Percentiles rank a stretch among this genome's conserved stretches.
phyloP scores from a whole-genome alignment of 345 rosid genomes.

The Euphorbia tirucalli region DNA sequence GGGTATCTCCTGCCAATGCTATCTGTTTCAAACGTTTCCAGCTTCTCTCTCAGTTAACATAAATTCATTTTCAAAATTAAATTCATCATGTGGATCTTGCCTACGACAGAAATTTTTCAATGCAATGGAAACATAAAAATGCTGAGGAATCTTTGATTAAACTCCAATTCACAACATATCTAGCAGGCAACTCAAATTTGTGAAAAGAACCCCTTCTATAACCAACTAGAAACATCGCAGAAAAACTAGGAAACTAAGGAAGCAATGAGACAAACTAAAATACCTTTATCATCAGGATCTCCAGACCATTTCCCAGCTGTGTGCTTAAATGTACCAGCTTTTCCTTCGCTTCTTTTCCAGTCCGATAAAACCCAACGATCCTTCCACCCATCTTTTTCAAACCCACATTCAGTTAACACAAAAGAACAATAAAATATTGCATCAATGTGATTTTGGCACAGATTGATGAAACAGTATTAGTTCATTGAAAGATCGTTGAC shows the following conservation, averaged over 20 bases:
- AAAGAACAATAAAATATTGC: background rate
- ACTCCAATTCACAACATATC: too few relatives aligned
- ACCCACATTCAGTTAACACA: slow-evolving; percentile 6
- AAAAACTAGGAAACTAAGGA: background rate
- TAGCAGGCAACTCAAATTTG: too few relatives aligned
- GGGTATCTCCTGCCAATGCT: slow-evolving; percentile 15
- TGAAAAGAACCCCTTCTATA: too few relatives aligned
- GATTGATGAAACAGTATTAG: background rate
- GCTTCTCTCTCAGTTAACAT: background rate
- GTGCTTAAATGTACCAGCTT: slow-evolving; percentile 25
- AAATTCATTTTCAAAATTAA: too few relatives aligned
- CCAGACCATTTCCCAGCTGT: slow-evolving; percentile 23
- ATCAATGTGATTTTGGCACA: background rate
- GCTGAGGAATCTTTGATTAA: too few relatives aligned
- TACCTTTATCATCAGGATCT: slow-evolving; percentile 25
- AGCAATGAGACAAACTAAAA: background rate
- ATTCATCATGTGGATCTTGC: too few relatives aligned
- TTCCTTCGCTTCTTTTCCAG: slow-evolving; percentile 81
- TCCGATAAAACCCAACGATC: slow-evolving; percentile 79
- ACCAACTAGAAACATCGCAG: too few relatives aligned
- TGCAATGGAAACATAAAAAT: too few relatives aligned
- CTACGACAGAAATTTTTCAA: too few relatives aligned
- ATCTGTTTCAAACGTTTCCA: background rate
- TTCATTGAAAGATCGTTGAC: background rate
- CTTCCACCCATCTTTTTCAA: slow-evolving; percentile 67